A percentile compares a stretch with the other conserved stretches of the same genome.
These are phyloP conservation scores for Geranium brycei DNA, from an alignment of 345 rosid genomes.

Conservation along the genomic window DNA sequence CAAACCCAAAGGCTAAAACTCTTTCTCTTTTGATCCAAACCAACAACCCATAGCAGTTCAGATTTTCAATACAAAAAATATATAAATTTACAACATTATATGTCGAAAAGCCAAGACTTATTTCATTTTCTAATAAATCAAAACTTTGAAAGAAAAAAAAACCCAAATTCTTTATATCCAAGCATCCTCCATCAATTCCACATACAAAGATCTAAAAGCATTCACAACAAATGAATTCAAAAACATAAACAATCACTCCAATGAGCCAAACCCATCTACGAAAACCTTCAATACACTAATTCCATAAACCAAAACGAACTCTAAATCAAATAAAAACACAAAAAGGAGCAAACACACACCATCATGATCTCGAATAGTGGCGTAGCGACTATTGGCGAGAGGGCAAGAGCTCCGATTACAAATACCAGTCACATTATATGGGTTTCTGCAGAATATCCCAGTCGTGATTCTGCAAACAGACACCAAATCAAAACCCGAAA, in stretches of 20 bases:
- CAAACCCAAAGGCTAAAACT: too few species aligned
- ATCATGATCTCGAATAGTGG: constrained; percentile 84
- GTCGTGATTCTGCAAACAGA: constrained; percentile 52
- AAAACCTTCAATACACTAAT: background rate
- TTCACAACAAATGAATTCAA: too few species aligned
- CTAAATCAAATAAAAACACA: background rate
- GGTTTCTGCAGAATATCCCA: constrained; percentile 84
- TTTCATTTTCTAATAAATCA: background rate
- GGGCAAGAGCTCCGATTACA: constrained; percentile 98
- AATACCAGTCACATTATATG: constrained; percentile 82
- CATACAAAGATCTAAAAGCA: background rate
- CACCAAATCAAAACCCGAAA: background rate
- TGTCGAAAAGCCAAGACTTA: background rate
- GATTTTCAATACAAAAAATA: too few species aligned
- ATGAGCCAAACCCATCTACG: background rate
- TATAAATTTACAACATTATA: too few species aligned
- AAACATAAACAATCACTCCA: background rate
- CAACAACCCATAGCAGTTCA: too few species aligned
- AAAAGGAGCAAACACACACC: constrained; percentile 21
- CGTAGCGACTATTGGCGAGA: constrained; percentile 89
- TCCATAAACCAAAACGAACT: background rate
- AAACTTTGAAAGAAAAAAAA: too few species aligned
- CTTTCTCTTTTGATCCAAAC: too few species aligned
- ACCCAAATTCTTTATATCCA: too few species aligned
- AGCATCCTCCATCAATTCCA: background rate